Percentiles rank a stretch among this genome's conserved stretches.
Evolutionary conservation across 495 filamentous ascomycete species (phyloP).

Genomic region (Thermothielavioides terrestris): DNA sequence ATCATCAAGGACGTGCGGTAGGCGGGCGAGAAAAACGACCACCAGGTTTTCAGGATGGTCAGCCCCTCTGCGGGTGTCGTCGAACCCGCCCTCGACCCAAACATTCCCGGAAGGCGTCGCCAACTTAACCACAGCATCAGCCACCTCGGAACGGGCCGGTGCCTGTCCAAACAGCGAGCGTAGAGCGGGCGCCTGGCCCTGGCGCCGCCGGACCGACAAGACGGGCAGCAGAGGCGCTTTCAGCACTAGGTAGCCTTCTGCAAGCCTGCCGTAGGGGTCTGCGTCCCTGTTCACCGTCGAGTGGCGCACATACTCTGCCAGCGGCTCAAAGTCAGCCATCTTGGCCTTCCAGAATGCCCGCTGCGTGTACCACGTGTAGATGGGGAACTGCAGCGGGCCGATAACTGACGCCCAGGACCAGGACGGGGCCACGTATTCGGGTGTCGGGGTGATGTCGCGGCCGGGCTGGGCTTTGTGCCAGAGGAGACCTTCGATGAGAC

Average conservation of each 20-base stretch:
- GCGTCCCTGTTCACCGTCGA: not conserved
- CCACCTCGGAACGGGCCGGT: constrained; percentile 8
- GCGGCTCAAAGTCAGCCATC: constrained; percentile 13
- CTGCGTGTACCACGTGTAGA: constrained; percentile 15
- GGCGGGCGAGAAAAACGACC: constrained; percentile 15
- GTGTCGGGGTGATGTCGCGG: not conserved
- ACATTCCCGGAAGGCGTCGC: not conserved
- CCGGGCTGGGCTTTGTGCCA: constrained; percentile 15
- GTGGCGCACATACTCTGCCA: constrained; percentile 10
- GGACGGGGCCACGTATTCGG: constrained; percentile 21
- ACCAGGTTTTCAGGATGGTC: not conserved
- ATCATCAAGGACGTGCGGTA: constrained; percentile 14
- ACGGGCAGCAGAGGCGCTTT: constrained; percentile 13
- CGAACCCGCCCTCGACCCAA: constrained; percentile 20
- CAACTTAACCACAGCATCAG: constrained; percentile 6
- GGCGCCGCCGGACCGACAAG: not conserved
- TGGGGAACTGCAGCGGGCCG: constrained; percentile 17
- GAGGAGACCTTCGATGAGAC: constrained; percentile 20
- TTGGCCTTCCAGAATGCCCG: constrained; percentile 9
- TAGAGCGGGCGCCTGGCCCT: constrained; percentile 1
- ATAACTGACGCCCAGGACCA: constrained; percentile 34
- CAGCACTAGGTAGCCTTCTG: constrained; percentile 1
- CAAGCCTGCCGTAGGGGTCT: not conserved
- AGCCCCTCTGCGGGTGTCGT: not conserved
- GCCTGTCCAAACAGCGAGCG: constrained; percentile 4